Evolutionary conservation across 2,329 filamentous ascomycete species (phyloP), one percentile per base, ranked within the genome.

Genomic region (Xylaria sp.): DNA sequence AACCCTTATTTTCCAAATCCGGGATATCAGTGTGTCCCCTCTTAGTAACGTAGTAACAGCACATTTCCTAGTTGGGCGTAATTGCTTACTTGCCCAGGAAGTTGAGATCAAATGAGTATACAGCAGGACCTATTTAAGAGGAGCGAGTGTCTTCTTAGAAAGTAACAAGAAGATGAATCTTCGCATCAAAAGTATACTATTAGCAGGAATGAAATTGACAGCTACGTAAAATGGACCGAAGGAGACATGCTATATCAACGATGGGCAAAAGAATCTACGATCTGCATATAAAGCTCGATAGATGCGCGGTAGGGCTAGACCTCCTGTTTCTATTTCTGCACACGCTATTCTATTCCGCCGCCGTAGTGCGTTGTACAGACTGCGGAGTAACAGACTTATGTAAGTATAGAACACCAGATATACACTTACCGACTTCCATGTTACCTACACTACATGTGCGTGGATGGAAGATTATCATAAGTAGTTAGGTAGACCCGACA

Each of bases 251-350:
- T 1, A 63, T 32, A 48, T 59, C 28, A 15, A 59, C 37, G 34
- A 25, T 7, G 58, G 39, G 28, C 7, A 28, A 37, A 37, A 28
- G 59, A 55, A 4, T 44, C 9, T 59, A 64, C 41, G 66, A 64
- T 68, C 61, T 5, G 34, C 66, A 64, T 68, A 41, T 41, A 44
- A 61, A 60, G 39, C 18, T 60, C 60, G 61, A 64, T 64, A 60
- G n/a, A 60, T 55, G 55, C 12, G 39, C 41, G 18, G 15, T 13
- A 63, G 61, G 66, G 55, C 66, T 25, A 61, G 66, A 60, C 32
- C 60, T 50, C n/a, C 25, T 44, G 41, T 56, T 61, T 39, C 61
- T 56, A 64, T 51, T 61, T 64, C 37, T 39, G 34, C 10, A 7
- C 15, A 15, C 32, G 39, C 18, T 64, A 23, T 39, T 23, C 34